Conservation (phyloP, 371 early-diverging fungal genomes). For the Zopfochytrium polystomum region DNA sequence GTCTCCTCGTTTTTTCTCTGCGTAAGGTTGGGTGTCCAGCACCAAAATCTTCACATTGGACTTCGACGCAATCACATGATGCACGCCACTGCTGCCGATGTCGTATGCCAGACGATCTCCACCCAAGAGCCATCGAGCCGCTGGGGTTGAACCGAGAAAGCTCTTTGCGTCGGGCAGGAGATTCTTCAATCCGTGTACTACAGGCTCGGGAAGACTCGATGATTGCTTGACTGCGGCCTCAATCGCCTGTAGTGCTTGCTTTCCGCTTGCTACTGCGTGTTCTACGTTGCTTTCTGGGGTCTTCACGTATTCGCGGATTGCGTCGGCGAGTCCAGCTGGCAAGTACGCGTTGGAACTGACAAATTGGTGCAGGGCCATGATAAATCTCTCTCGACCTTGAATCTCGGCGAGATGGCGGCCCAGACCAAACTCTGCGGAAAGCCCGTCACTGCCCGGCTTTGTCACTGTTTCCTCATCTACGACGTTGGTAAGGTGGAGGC, state of each 20-base stretch:
- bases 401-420: conserved; percentile 68
- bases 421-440: conserved; percentile 82
- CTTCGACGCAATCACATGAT: conserved; percentile 79
- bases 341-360: conserved; percentile 48
- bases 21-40: conserved; percentile 78
- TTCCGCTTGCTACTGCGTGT: conserved; percentile 19
- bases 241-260: conserved; percentile 17
- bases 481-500: conserved; percentile 77
- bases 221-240: too few species aligned
- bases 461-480: conserved; percentile 46
- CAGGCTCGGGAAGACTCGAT: too few species aligned
- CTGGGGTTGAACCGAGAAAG: neutral
- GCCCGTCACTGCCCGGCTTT: neutral
- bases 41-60: conserved; percentile 85
- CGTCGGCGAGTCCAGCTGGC: conserved; percentile 65
- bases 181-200: neutral
- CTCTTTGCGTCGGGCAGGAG: conserved; percentile 37
- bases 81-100: conserved; percentile 82
- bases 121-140: conserved; percentile 84
- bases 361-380: conserved; percentile 55
- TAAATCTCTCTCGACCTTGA: conserved; percentile 64
- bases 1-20: conserved; percentile 56
- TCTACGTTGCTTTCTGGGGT: neutral
- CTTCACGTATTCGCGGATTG: conserved; percentile 32
- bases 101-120: conserved; percentile 85